phyloP scores from a whole-genome alignment of 768 basidiomycete genomes.

The Tylopilus vinaceipallidus region DNA sequence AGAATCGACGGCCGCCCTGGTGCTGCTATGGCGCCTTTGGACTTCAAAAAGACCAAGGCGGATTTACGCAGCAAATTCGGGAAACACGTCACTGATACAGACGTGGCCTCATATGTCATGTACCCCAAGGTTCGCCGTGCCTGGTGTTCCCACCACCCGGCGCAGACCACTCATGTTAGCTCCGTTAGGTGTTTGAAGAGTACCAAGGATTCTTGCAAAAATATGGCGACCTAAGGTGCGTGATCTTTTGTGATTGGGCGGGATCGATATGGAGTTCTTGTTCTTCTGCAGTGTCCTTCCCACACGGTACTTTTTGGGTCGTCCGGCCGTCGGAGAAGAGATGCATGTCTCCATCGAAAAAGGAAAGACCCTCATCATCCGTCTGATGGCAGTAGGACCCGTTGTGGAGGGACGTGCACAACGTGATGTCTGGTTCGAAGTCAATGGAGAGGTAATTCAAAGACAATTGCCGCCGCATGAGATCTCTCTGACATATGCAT shows the following conservation, averaged over 20 bases:
- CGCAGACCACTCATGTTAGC: conserved; percentile 12
- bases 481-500: conserved; percentile 17
- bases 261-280: conserved; percentile 9
- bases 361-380: conserved; percentile 95
- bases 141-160: conserved; percentile 5
- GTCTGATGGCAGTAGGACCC: conserved; percentile 92
- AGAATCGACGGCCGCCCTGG: conserved; percentile 95
- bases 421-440: conserved; percentile 98
- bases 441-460: conserved; percentile 81
- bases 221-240: conserved; percentile 90
- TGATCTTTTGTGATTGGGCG: conserved; percentile 7
- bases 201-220: conserved; percentile 93
- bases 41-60: conserved; percentile 95
- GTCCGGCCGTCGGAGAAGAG: conserved; percentile 90
- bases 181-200: conserved; percentile 87
- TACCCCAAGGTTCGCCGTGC: conserved; percentile 81
- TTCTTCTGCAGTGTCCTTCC: conserved; percentile 73
- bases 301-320: conserved; percentile 95
- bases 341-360: conserved; percentile 95
- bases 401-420: conserved; percentile 90
- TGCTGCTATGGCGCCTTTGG: conserved; percentile 78
- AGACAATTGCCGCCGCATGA: conserved; percentile 2
- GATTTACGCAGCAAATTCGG: conserved; percentile 94
- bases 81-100: conserved; percentile 88
- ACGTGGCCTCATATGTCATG: conserved; percentile 96